Evolutionary conservation across 78 protist species (phyloP).

Genomic region (Dictyostelium citrinum): DNA sequence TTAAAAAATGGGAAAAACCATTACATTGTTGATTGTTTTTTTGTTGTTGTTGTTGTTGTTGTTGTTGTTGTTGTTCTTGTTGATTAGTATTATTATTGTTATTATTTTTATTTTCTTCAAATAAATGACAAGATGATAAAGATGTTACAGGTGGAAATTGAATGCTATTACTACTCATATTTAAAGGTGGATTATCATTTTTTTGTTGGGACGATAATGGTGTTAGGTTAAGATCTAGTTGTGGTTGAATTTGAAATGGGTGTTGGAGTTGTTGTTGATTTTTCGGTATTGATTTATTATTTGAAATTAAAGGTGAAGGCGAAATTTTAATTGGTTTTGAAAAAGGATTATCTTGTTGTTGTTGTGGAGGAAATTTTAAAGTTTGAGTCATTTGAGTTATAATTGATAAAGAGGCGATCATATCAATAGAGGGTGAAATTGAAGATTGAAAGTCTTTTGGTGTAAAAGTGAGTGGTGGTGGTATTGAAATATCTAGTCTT

Average conservation of each 20-base stretch:
- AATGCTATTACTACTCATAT: slow-evolving; percentile 3
- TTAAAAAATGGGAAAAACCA: neutral
- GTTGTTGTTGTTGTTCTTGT: neutral
- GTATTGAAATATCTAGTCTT: slow-evolving; percentile 39
- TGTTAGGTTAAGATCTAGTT: neutral
- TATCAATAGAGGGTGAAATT: slow-evolving; percentile 30
- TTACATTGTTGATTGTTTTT: slow-evolving; percentile 2
- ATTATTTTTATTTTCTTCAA: neutral
- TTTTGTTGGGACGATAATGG: neutral
- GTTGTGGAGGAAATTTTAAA: slow-evolving; percentile 44
- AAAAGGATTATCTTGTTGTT: slow-evolving; percentile 37
- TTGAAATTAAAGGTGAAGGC: neutral
- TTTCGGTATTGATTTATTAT: neutral
- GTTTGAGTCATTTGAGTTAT: slow-evolving; percentile 69
- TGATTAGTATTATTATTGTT: neutral
- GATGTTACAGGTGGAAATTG: neutral
- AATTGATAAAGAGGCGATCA: slow-evolving; percentile 20
- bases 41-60: neutral
- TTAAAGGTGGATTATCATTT: slow-evolving; percentile 5
- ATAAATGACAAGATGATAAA: neutral
- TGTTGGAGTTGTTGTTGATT: neutral
- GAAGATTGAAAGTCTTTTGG: slow-evolving; percentile 57
- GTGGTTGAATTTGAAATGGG: slow-evolving; percentile 5
- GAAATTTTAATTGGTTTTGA: slow-evolving; percentile 47
- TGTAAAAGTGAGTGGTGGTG: slow-evolving; percentile 30